Percentiles rank a stretch among this genome's conserved stretches.
Conservation (phyloP, 2,329 filamentous ascomycete species). For the Volutella citrinella region DNA sequence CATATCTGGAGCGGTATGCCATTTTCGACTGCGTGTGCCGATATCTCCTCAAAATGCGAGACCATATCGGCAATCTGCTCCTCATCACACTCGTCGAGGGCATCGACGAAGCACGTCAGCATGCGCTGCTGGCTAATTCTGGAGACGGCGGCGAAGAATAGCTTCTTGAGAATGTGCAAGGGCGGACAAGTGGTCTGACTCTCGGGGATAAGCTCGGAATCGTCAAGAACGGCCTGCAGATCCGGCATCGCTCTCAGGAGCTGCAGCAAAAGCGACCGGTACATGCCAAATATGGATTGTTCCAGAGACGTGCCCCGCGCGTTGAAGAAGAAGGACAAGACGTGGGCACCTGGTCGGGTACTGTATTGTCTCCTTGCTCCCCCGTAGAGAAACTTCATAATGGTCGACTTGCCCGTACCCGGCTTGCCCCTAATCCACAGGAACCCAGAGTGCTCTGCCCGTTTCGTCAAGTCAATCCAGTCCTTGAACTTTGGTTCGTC, state of each 20-base stretch:
- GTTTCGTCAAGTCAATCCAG: slow-evolving; percentile 5
- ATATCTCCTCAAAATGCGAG: slow-evolving; percentile 36
- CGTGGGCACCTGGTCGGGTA: too few species aligned
- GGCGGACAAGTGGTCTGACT: not conserved
- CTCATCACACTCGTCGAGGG: slow-evolving; percentile 46
- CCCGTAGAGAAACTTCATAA: too few species aligned
- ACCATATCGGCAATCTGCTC: slow-evolving; percentile 39
- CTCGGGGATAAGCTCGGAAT: not conserved
- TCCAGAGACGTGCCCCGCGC: too few species aligned
- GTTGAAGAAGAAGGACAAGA: too few species aligned
- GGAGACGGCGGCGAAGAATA: not conserved
- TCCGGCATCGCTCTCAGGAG: slow-evolving; percentile 34
- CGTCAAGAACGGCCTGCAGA: slow-evolving; percentile 32
- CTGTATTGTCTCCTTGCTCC: too few species aligned
- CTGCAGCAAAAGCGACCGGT: slow-evolving; percentile 46
- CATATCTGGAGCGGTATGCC: slow-evolving; percentile 32
- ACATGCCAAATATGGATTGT: too few species aligned
- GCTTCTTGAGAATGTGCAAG: not conserved
- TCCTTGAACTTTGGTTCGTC: not conserved
- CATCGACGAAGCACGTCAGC: slow-evolving; percentile 34
- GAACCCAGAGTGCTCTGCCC: slow-evolving; percentile 16
- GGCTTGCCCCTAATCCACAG: too few species aligned
- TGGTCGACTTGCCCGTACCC: too few species aligned
- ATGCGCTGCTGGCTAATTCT: fast-evolving
- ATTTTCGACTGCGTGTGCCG: slow-evolving; percentile 17